Conservation (phyloP, 495 filamentous ascomycete species). For the Glonium stellatum region DNA sequence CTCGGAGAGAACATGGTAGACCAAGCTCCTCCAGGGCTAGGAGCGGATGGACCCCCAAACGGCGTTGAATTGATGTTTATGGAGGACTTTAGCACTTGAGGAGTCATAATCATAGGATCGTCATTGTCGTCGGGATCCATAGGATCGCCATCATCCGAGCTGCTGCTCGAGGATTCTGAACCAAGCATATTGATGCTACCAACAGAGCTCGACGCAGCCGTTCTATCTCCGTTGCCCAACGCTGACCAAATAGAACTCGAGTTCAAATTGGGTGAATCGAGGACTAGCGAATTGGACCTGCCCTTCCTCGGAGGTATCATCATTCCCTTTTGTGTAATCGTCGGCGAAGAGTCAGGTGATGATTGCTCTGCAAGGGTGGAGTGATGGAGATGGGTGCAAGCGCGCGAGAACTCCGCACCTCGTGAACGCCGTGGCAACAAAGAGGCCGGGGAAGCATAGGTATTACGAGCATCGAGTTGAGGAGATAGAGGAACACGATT, state of each 20-base stretch:
- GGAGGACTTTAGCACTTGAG: slow-evolving; percentile 50
- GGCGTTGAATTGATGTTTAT: slow-evolving; percentile 30
- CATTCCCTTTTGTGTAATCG: slow-evolving; percentile 70
- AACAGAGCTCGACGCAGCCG: slow-evolving; percentile 72
- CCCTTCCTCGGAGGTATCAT: slow-evolving; percentile 61
- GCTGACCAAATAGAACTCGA: slow-evolving; percentile 37
- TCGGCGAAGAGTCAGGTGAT: slow-evolving; percentile 91
- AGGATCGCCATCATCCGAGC: slow-evolving; percentile 66
- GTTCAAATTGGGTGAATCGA: slow-evolving; percentile 41
- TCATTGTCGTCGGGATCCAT: slow-evolving; percentile 77
- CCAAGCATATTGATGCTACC: slow-evolving; percentile 76
- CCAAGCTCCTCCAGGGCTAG: slow-evolving; percentile 34
- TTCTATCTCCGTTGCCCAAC: slow-evolving; percentile 51
- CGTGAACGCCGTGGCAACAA: slow-evolving; percentile 80
- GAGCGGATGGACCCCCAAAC: slow-evolving; percentile 23
- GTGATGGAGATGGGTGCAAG: slow-evolving; percentile 91
- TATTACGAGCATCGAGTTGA: slow-evolving; percentile 72
- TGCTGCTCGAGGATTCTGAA: slow-evolving; percentile 68
- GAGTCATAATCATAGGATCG: slow-evolving; percentile 65
- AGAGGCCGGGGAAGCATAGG: slow-evolving; percentile 76
- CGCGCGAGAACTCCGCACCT: slow-evolving; percentile 85
- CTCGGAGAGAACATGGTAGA: slow-evolving; percentile 55
- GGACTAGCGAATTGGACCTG: slow-evolving; percentile 37
- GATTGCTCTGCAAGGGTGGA: slow-evolving; percentile 83
- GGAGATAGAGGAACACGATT: slow-evolving; percentile 72